A percentile compares a stretch with the other conserved stretches of the same genome.
These are phyloP conservation scores for Penicillium diatomitis DNA, from an alignment of 495 filamentous ascomycete genomes.

Conservation along the genomic window DNA sequence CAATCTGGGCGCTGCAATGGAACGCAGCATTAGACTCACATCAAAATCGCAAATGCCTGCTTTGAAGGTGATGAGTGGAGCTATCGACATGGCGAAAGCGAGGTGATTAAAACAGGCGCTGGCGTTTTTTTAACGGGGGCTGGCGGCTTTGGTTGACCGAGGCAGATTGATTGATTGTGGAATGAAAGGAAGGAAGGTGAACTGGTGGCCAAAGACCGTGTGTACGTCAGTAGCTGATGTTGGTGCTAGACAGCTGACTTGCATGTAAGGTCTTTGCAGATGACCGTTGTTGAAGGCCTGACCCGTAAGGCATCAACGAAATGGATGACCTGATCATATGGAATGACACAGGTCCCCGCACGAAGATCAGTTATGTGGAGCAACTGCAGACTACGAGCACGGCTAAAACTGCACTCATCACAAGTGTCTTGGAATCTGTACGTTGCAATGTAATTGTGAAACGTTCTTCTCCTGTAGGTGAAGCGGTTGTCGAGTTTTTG, in stretches of 20 bases:
- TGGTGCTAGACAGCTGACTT: constrained; percentile 20
- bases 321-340: not conserved
- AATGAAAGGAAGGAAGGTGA: not conserved
- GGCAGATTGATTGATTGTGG: not conserved
- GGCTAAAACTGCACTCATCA: no score
- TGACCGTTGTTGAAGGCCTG: constrained; percentile 12
- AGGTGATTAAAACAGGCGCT: not conserved
- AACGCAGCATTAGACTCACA: constrained; percentile 42
- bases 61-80: constrained; percentile 91
- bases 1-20: constrained; percentile 1
- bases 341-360: no score
- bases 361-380: no score
- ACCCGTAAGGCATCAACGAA: not conserved
- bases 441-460: no score
- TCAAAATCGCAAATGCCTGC: constrained; percentile 83
- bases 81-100: constrained; percentile 56
- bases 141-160: constrained; percentile 6
- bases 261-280: constrained; percentile 11
- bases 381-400: no score
- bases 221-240: constrained; percentile 33
- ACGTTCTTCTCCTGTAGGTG: no score
- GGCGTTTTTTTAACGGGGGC: not conserved
- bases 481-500: no score
- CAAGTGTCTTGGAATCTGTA: no score
- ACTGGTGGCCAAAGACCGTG: constrained; percentile 15